Evolutionary conservation across 176 grass and related monocot species (phyloP).

Genomic region (Rhynchospora tenuis): DNA sequence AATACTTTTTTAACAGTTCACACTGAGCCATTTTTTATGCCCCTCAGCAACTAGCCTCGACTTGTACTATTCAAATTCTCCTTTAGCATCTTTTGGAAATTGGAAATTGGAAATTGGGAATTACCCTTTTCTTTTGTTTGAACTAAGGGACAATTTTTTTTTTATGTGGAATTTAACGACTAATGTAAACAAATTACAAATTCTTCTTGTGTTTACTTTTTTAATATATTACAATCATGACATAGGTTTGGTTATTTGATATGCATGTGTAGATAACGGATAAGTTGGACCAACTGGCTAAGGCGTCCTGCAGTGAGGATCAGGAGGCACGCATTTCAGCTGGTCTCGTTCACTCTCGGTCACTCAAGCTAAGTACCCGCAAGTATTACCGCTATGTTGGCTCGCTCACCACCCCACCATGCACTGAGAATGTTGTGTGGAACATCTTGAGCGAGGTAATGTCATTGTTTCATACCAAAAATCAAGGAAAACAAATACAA

Average conservation of each 20-base stretch:
- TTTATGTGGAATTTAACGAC: not conserved
- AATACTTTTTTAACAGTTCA: no score
- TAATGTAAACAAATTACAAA: not conserved
- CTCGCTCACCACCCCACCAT: slow-evolving; percentile 76
- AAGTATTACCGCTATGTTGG: slow-evolving; percentile 79
- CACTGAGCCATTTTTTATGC: no score
- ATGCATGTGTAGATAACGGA: slow-evolving; percentile 23
- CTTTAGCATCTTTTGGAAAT: no score
- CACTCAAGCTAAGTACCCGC: slow-evolving; percentile 33
- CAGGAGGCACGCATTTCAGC: slow-evolving; percentile 21
- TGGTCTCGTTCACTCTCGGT: slow-evolving; percentile 21
- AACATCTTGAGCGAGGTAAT: slow-evolving; percentile 65
- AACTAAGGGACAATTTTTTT: not conserved
- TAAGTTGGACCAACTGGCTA: slow-evolving; percentile 13
- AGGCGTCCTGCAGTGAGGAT: slow-evolving; percentile 16
- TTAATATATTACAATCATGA: not conserved
- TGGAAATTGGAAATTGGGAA: not conserved
- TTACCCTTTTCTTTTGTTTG: not conserved
- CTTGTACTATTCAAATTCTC: no score
- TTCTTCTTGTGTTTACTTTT: not conserved
- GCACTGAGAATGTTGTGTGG: slow-evolving; percentile 64
- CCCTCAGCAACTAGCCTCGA: no score
- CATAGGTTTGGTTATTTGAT: not conserved
- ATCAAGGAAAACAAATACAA: not conserved
- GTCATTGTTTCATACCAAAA: not conserved